Evolutionary conservation across 306 rosid genomes (phyloP).

Genomic region (Datisca glomerata): DNA sequence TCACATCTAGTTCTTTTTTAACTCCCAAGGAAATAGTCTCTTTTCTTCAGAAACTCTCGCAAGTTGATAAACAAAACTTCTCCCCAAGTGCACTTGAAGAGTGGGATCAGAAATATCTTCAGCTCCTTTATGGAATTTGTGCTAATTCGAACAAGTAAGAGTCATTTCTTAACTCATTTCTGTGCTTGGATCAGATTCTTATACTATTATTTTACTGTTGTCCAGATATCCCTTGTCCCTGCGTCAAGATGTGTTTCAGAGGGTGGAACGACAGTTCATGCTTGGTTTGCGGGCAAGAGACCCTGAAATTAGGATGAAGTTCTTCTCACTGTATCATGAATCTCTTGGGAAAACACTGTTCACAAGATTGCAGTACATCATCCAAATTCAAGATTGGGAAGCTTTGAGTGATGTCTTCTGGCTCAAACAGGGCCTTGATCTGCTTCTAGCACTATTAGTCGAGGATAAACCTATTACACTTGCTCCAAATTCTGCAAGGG

Average conservation of each 20-base stretch:
- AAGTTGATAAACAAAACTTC: slow-evolving; percentile 78
- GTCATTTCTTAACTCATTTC: slow-evolving; percentile 5
- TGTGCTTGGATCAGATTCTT: slow-evolving; percentile 12
- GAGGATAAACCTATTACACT: slow-evolving; percentile 91
- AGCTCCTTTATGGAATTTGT: slow-evolving; percentile 81
- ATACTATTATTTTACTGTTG: slow-evolving; percentile 13
- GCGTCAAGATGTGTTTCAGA: slow-evolving; percentile 88
- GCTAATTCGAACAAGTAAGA: slow-evolving; percentile 84
- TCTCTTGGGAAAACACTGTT: slow-evolving; percentile 74
- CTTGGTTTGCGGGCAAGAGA: slow-evolving; percentile 92
- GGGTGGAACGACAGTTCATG: slow-evolving; percentile 91
- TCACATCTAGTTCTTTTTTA: slow-evolving; percentile 51
- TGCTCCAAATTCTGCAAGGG: slow-evolving; percentile 95
- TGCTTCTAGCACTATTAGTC: slow-evolving; percentile 82
- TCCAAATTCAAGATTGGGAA: slow-evolving; percentile 90
- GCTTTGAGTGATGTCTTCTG: slow-evolving; percentile 94
- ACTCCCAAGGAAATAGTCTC: slow-evolving; percentile 79
- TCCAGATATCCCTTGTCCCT: slow-evolving; percentile 48
- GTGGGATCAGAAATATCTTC: slow-evolving; percentile 86
- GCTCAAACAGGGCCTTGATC: slow-evolving; percentile 99
- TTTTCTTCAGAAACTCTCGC: slow-evolving; percentile 92
- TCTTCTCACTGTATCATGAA: slow-evolving; percentile 79
- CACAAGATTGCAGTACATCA: slow-evolving; percentile 74
- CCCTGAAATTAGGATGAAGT: slow-evolving; percentile 84
- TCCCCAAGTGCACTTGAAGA: slow-evolving; percentile 50